Evolutionary conservation across 1,284 basidiomycete genomes (phyloP).

Genomic region (Trametes sp.): DNA sequence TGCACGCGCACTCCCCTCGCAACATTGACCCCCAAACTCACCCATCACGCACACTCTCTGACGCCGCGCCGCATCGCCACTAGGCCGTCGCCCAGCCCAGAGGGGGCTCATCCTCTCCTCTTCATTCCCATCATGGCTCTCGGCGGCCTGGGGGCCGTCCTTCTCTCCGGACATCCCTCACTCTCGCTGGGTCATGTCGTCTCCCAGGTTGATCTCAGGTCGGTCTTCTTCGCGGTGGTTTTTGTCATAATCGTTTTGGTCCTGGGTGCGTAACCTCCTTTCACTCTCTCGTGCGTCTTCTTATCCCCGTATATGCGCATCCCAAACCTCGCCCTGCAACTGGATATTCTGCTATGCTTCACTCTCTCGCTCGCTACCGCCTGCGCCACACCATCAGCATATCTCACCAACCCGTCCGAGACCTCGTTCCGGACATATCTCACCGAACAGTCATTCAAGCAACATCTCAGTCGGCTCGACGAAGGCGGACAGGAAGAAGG

Average conservation of each 20-base stretch:
- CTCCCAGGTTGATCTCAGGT: constrained; percentile 69
- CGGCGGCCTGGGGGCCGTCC: constrained; percentile 64
- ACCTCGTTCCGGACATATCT: constrained; percentile 92
- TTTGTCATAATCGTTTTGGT: constrained; percentile 73
- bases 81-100: constrained; percentile 36
- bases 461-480: constrained; percentile 89
- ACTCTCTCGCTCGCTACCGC: constrained; percentile 23
- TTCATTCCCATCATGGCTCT: constrained; percentile 71
- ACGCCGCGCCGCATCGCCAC: constrained; percentile 50
- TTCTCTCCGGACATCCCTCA: constrained; percentile 59
- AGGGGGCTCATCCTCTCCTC: constrained; percentile 45
- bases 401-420: constrained; percentile 93
- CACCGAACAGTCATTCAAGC: constrained; percentile 94
- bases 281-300: constrained; percentile 10
- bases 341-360: constrained; percentile 18
- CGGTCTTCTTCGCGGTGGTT: constrained; percentile 70
- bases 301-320: constrained; percentile 7
- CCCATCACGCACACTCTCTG: constrained; percentile 35
- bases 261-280: constrained; percentile 62
- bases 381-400: constrained; percentile 63
- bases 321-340: constrained; percentile 23
- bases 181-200: constrained; percentile 55
- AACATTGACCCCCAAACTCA: constrained; percentile 51
- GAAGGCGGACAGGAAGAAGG: constrained; percentile 64
- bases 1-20: constrained; percentile 47